These are phyloP conservation scores for Penicillium sp. DNA, from an alignment of 2,329 filamentous ascomycete species.

Conservation along the genomic window DNA sequence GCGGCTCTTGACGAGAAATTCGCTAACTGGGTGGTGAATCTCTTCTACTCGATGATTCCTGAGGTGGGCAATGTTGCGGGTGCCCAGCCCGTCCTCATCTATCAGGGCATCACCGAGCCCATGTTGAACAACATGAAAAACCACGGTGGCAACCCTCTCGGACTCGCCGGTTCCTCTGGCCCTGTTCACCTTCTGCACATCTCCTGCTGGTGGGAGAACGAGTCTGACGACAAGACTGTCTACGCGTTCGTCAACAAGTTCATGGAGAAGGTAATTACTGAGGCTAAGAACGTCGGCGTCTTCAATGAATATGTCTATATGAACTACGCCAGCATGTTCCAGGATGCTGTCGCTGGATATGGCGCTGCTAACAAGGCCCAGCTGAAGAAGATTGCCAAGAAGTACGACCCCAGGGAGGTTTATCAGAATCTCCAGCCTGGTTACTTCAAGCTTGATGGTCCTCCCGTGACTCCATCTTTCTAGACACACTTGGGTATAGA, in stretches of 20 bases:
- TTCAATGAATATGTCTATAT: slow-evolving; percentile 41
- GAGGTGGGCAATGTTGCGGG: slow-evolving; percentile 18
- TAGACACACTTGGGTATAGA: neutral
- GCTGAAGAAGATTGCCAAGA: slow-evolving; percentile 32
- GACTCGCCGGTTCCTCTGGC: slow-evolving; percentile 23
- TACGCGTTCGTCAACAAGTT: slow-evolving; percentile 25
- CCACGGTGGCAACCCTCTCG: slow-evolving; percentile 34
- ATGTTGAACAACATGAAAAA: slow-evolving; percentile 30
- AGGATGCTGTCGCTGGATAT: slow-evolving; percentile 44
- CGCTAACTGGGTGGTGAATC: slow-evolving; percentile 17
- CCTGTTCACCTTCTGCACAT: slow-evolving; percentile 30
- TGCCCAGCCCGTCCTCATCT: slow-evolving; percentile 25
- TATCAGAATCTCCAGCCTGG: slow-evolving; percentile 43
- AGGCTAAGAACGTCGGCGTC: slow-evolving; percentile 21
- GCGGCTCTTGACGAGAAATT: slow-evolving; percentile 5
- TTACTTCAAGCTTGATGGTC: slow-evolving; percentile 42
- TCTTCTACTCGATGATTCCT: slow-evolving; percentile 22
- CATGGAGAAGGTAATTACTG: slow-evolving; percentile 23
- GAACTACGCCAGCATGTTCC: slow-evolving; percentile 47
- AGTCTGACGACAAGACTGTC: slow-evolving; percentile 31
- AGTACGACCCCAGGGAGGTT: slow-evolving; percentile 41
- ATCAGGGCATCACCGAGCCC: slow-evolving; percentile 32
- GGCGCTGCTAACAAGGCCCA: slow-evolving; percentile 33
- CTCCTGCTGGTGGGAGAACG: slow-evolving; percentile 29
- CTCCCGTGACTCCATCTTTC: slow-evolving; percentile 3